Percentiles rank a stretch among this genome's conserved stretches.
Conservation (phyloP, 768 basidiomycete species). For the Lactarius indigo region DNA sequence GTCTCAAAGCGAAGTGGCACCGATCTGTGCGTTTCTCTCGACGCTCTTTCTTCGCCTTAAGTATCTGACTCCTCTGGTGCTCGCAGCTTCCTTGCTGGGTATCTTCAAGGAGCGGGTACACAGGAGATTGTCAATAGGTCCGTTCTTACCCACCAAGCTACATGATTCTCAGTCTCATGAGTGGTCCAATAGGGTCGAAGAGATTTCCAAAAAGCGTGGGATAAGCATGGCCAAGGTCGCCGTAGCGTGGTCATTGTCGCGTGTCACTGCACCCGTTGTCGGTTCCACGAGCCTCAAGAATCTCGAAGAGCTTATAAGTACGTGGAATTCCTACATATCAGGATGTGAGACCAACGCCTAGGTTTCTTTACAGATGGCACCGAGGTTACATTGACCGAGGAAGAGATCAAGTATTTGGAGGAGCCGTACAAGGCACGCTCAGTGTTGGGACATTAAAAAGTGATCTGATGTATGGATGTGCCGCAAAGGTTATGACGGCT, state of each 20-base stretch:
- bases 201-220: slow-evolving; percentile 37
- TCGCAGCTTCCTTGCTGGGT: background rate
- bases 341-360: background rate
- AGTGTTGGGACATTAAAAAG: slow-evolving; percentile 12
- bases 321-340: background rate
- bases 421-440: slow-evolving; percentile 24
- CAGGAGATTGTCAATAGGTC: slow-evolving; percentile 22
- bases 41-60: too few relatives aligned
- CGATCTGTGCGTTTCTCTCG: slow-evolving; percentile 3
- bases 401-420: slow-evolving; percentile 20
- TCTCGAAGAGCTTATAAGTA: slow-evolving; percentile 22
- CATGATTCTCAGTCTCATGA: background rate
- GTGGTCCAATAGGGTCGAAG: slow-evolving; percentile 34
- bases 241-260: slow-evolving; percentile 32
- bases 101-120: slow-evolving; percentile 11
- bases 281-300: slow-evolving; percentile 22
- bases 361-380: slow-evolving; percentile 3
- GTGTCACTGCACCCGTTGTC: slow-evolving; percentile 16
- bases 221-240: slow-evolving; percentile 44
- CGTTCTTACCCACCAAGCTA: background rate
- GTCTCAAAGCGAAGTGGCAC: slow-evolving; percentile 1
- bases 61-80: background rate
- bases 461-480: slow-evolving; percentile 18
- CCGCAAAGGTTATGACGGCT: background rate
- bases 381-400: slow-evolving; percentile 16